Percentiles rank a stretch among this genome's conserved stretches.
Evolutionary conservation across 805 yeast species (phyloP).

Genomic region (Blastobotrys muscicola): DNA sequence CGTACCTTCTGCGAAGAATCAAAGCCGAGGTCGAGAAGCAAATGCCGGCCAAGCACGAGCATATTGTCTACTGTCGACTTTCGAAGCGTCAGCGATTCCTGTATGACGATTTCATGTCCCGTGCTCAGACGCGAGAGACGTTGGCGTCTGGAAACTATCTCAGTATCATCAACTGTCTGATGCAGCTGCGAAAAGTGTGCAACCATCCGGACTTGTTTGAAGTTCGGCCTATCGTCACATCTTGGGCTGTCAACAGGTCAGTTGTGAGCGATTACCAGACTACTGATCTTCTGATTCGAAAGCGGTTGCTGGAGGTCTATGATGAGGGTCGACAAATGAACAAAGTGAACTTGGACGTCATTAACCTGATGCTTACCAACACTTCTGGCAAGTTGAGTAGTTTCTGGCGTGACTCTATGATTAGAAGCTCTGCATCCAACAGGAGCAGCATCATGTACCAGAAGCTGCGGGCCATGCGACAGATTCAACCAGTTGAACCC

Average conservation of each 20-base stretch:
- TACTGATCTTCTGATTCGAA: slow-evolving; percentile 34
- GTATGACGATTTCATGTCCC: slow-evolving; percentile 94
- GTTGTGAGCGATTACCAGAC: slow-evolving; percentile 43
- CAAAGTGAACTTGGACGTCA: slow-evolving; percentile 40
- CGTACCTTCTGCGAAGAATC: slow-evolving; percentile 80
- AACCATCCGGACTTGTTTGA: slow-evolving; percentile 95
- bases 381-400: slow-evolving; percentile 3
- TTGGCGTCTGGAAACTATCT: slow-evolving; percentile 88
- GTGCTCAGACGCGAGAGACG: slow-evolving; percentile 92
- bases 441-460: not conserved
- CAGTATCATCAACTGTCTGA: slow-evolving; percentile 90
- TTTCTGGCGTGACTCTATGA: slow-evolving; percentile 3
- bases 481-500: slow-evolving; percentile 19
- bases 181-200: slow-evolving; percentile 95
- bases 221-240: slow-evolving; percentile 87
- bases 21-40: slow-evolving; percentile 97
- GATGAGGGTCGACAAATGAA: slow-evolving; percentile 32
- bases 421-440: not conserved
- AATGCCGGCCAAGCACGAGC: slow-evolving; percentile 98
- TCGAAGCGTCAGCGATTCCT: slow-evolving; percentile 86
- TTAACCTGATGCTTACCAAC: slow-evolving; percentile 50
- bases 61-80: slow-evolving; percentile 80
- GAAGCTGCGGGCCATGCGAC: slow-evolving; percentile 1
- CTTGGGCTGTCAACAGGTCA: slow-evolving; percentile 64
- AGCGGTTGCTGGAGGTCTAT: slow-evolving; percentile 21